Evolutionary conservation across 495 filamentous ascomycete genomes (phyloP).

Genomic region (Rostrohypoxylon terebratum): DNA sequence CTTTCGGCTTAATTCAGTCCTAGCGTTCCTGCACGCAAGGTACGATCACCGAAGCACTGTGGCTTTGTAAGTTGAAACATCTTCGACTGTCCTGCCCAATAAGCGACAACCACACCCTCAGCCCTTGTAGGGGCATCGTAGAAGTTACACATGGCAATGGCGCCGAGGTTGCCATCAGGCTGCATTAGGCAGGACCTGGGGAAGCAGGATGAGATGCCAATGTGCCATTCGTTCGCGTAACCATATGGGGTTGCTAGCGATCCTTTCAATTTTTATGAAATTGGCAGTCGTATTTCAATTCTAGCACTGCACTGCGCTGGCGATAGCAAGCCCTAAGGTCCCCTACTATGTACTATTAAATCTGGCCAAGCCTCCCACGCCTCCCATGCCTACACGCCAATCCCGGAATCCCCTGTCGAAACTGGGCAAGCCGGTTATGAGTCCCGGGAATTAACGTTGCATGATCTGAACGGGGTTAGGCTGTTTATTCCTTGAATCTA

Average conservation of each 20-base stretch:
- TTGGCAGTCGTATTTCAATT: background rate
- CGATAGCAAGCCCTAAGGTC: background rate
- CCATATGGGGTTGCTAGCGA: conserved; percentile 18
- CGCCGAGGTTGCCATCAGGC: conserved; percentile 4
- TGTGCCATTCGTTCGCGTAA: background rate
- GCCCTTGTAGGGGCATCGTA: background rate
- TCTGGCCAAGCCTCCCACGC: conserved; percentile 29
- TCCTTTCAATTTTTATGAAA: background rate
- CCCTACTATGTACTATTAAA: conserved; percentile 30
- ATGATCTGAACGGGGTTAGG: conserved; percentile 6
- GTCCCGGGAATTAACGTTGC: conserved; percentile 32
- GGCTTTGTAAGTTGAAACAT: conserved; percentile 33
- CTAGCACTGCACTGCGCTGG: background rate
- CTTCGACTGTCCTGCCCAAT: conserved; percentile 22
- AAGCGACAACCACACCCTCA: conserved; percentile 29
- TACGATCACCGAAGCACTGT: conserved; percentile 13
- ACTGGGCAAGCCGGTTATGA: conserved; percentile 7
- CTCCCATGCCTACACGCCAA: conserved; percentile 9
- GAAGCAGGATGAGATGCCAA: conserved; percentile 16
- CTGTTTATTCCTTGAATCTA: background rate
- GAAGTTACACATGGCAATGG: conserved; percentile 4
- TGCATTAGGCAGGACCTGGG: conserved; percentile 21
- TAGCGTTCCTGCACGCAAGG: conserved; percentile 6
- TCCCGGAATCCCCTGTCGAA: conserved; percentile 15
- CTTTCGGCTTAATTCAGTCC: conserved; percentile 35